Evolutionary conservation across 2,329 filamentous ascomycete species (phyloP).

Genomic region (Paecilomyces dactylethromorphus): DNA sequence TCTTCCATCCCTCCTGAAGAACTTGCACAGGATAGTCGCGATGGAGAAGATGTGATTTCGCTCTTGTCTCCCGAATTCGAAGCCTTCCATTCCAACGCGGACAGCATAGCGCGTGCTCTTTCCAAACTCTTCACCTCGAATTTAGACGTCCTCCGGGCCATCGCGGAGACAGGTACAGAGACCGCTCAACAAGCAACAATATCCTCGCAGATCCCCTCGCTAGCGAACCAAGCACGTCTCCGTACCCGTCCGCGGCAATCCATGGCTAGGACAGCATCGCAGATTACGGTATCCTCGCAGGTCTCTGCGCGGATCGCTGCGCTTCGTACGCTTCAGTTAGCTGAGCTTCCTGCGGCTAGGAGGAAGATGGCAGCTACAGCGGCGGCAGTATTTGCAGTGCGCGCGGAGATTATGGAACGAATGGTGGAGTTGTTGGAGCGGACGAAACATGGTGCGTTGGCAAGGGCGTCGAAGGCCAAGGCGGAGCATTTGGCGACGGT

Average conservation of each 20-base stretch:
- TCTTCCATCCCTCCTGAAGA: conserved; percentile 17
- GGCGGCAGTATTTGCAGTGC: conserved; percentile 24
- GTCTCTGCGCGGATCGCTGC: conserved; percentile 18
- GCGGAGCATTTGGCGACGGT: conserved; percentile 34
- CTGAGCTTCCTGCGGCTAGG: conserved; percentile 24
- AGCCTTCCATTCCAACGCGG: conserved; percentile 25
- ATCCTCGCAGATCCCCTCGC: conserved; percentile 6
- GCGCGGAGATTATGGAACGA: conserved; percentile 28
- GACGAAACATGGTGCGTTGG: conserved; percentile 30
- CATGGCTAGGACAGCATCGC: conserved; percentile 3
- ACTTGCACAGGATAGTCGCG: conserved; percentile 9
- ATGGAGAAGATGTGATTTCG: conserved; percentile 17
- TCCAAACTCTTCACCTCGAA: conserved; percentile 18
- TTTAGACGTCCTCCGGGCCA: conserved; percentile 20
- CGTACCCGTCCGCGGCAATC: conserved; percentile 6
- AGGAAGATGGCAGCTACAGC: conserved; percentile 28
- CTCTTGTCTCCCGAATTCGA: conserved; percentile 30
- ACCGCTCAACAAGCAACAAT: conserved; percentile 2
- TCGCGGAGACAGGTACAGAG: conserved; percentile 13
- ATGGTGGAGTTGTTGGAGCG: conserved; percentile 34
- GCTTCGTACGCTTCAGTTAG: conserved; percentile 25
- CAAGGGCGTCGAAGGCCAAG: conserved; percentile 29
- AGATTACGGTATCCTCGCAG: conserved; percentile 16
- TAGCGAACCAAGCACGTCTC: conserved; percentile 8
- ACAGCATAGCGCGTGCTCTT: conserved; percentile 16